Percentiles rank a stretch among this genome's conserved stretches.
Conservation (phyloP, 2,329 filamentous ascomycete genomes). For the Penicillium sumatraense region DNA sequence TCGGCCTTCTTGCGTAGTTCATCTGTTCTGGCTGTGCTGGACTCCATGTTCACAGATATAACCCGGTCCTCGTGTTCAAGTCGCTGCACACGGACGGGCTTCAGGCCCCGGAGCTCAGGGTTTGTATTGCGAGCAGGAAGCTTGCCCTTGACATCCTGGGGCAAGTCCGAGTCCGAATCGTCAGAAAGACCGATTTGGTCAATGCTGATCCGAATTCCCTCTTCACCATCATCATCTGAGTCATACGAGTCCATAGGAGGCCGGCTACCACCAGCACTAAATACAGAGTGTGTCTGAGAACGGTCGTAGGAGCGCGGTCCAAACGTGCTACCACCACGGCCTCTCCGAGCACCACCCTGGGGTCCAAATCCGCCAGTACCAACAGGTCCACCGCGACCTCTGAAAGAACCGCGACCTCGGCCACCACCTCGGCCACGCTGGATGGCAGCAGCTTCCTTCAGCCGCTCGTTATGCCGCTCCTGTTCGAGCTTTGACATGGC, state of each 20-base stretch:
- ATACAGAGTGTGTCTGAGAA: slow-evolving; percentile 26
- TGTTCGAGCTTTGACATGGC: slow-evolving; percentile 48
- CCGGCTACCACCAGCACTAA: slow-evolving; percentile 27
- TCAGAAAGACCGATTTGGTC: slow-evolving; percentile 61
- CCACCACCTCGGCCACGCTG: slow-evolving; percentile 38
- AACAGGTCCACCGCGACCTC: slow-evolving; percentile 36
- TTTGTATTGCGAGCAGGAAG: slow-evolving; percentile 27
- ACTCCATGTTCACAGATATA: slow-evolving; percentile 59
- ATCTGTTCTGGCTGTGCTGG: slow-evolving; percentile 51
- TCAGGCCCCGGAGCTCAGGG: slow-evolving; percentile 38
- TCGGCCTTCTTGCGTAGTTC: slow-evolving; percentile 43
- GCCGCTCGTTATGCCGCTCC: slow-evolving; percentile 43
- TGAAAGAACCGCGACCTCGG: slow-evolving; percentile 36
- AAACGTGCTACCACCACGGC: slow-evolving; percentile 24
- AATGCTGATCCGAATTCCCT: slow-evolving; percentile 56
- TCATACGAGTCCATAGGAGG: slow-evolving; percentile 32
- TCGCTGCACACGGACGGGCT: slow-evolving; percentile 61
- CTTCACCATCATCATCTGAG: slow-evolving; percentile 52
- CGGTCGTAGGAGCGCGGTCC: slow-evolving; percentile 9
- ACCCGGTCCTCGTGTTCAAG: slow-evolving; percentile 60
- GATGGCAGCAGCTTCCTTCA: slow-evolving; percentile 47
- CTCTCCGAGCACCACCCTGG: slow-evolving; percentile 25
- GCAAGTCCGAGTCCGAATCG: slow-evolving; percentile 28
- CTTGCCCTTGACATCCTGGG: slow-evolving; percentile 39
- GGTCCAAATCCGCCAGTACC: slow-evolving; percentile 27